Percentiles rank a stretch among this genome's conserved stretches.
phyloP scores from a whole-genome alignment of 2,329 filamentous ascomycete species.

The Teratosphaeriaceae sp. region DNA sequence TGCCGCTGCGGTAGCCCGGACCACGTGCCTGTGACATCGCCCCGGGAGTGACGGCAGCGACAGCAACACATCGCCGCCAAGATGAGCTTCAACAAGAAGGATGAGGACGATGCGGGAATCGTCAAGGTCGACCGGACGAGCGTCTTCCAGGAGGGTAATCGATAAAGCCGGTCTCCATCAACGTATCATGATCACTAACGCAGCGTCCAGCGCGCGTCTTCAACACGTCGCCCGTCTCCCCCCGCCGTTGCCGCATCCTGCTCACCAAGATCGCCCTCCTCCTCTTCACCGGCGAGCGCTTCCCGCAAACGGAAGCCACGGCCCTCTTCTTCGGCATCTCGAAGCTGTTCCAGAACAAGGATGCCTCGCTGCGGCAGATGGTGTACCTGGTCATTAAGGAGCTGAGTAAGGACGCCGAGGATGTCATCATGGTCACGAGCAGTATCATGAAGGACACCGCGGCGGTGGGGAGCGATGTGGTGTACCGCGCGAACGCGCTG shows the following conservation, averaged over 20 bases:
- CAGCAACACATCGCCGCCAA: background rate
- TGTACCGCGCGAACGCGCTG: constrained; percentile 94
- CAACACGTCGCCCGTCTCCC: constrained; percentile 94
- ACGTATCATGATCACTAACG: constrained; percentile 5
- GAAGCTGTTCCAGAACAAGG: constrained; percentile 99
- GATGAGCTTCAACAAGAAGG: constrained; percentile 99
- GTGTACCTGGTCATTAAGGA: constrained; percentile 98
- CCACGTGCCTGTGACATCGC: too few relatives aligned
- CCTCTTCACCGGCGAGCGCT: constrained; percentile 93
- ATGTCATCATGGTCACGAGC: constrained; percentile 99
- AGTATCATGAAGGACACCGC: constrained; percentile 99
- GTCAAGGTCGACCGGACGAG: constrained; percentile 97
- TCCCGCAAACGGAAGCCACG: constrained; percentile 94
- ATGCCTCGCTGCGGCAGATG: constrained; percentile 97
- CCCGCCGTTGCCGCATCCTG: constrained; percentile 93
- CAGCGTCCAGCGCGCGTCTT: constrained; percentile 73
- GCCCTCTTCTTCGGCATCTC: constrained; percentile 98
- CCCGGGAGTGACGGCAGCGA: too few relatives aligned
- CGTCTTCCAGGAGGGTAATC: constrained; percentile 94
- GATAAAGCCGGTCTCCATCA: constrained; percentile 9
- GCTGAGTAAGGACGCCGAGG: constrained; percentile 87
- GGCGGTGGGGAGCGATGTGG: constrained; percentile 84
- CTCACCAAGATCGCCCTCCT: constrained; percentile 96
- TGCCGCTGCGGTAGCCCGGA: constrained; percentile 16
- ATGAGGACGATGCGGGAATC: constrained; percentile 92